Evolutionary conservation across 2,329 filamentous ascomycete genomes (phyloP).

Genomic region (Pseudocercospora macadamiae): DNA sequence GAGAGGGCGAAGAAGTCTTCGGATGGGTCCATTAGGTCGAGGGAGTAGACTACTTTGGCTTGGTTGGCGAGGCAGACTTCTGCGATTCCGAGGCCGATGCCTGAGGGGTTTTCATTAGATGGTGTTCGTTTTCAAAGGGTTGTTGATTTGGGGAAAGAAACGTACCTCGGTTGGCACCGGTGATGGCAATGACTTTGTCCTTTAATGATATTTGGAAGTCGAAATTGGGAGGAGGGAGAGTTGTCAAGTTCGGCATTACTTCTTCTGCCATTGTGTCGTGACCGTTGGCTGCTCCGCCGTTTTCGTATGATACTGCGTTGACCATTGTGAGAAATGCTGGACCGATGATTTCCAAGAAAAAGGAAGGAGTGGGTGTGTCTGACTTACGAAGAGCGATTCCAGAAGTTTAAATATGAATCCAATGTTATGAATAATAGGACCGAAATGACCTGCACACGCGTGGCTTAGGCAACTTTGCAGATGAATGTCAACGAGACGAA

Average conservation of each 20-base stretch:
- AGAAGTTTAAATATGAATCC: neutral
- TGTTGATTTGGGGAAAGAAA: too few relatives aligned
- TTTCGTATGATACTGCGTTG: conserved; percentile 28
- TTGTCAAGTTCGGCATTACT: conserved; percentile 41
- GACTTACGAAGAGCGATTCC: neutral
- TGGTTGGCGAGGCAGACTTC: conserved; percentile 38
- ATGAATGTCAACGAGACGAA: conserved; percentile 4
- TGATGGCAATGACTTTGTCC: conserved; percentile 47
- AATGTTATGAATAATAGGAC: neutral
- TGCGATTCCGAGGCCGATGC: conserved; percentile 36
- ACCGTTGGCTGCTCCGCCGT: conserved; percentile 26
- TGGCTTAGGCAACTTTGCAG: neutral
- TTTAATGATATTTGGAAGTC: conserved; percentile 51
- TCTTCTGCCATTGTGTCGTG: conserved; percentile 20
- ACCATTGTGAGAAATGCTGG: conserved; percentile 26
- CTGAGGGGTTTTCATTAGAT: conserved; percentile 13
- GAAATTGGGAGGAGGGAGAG: conserved; percentile 48
- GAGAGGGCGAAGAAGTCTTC: conserved; percentile 34
- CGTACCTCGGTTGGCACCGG: conserved; percentile 35
- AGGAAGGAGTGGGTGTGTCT: neutral
- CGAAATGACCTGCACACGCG: neutral
- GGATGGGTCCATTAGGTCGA: conserved; percentile 36
- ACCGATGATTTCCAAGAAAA: neutral
- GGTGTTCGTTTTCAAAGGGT: neutral
- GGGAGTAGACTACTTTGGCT: conserved; percentile 34